Conservation (phyloP, 176 grass and related monocot genomes). For the Carex littledalei region DNA sequence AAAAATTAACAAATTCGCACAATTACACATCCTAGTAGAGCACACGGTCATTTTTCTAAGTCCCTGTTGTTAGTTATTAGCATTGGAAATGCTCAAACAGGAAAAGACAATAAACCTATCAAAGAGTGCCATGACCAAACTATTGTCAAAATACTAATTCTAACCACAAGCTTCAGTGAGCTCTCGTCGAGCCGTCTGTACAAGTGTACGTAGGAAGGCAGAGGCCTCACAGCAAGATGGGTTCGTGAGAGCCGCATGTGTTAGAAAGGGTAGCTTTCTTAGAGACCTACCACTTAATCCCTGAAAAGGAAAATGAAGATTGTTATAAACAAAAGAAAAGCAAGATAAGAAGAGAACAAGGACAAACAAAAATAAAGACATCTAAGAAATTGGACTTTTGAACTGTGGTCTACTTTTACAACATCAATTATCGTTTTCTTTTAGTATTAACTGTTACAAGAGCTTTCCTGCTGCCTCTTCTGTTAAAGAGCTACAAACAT, state of each 20-base stretch:
- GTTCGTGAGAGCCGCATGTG: constrained; percentile 58
- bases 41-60: neutral
- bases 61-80: neutral
- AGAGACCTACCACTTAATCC: constrained; percentile 77
- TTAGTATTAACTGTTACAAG: neutral
- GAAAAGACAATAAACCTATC: no score
- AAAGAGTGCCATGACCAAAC: constrained; percentile 3
- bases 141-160: constrained; percentile 17
- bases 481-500: neutral
- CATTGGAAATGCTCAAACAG: constrained; percentile 4
- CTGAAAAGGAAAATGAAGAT: constrained; percentile 30
- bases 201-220: constrained; percentile 50
- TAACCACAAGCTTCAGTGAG: constrained; percentile 48
- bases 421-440: neutral
- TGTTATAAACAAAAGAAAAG: neutral
- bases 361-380: neutral
- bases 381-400: neutral
- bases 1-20: neutral
- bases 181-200: constrained; percentile 76
- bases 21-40: constrained; percentile 3
- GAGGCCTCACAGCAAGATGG: constrained; percentile 44
- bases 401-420: neutral
- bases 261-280: constrained; percentile 94
- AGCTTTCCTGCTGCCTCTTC: neutral
- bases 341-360: neutral